Base-by-base conservation (phyloP, 108 stramenopile species). In the Aurantiochytrium sp. region DNA sequence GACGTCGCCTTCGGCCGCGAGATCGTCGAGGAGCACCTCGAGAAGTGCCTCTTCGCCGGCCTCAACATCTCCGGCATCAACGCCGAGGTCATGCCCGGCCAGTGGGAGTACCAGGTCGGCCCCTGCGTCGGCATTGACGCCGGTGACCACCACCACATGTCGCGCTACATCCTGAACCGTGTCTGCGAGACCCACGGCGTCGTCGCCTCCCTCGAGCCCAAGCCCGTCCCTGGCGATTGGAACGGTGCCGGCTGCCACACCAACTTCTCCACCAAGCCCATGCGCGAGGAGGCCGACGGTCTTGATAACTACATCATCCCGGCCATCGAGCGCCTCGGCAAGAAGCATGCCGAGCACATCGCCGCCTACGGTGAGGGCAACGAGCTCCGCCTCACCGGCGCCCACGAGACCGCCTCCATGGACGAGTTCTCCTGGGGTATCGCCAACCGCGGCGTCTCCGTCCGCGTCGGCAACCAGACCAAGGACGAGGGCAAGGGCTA, bases 1-100 rank as follows among this genome's bases (percentile, higher is more conserved):
- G 68, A 52, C 1, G 24, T 52, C 50, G 34, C 87, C 27, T 68
- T 87, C 68, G 87, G 87, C 59, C 96, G 98, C 85, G 91, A 90
- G 88, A 92, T 98, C 87, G 95, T 95, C 88, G 98, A 98, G 69
- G 92, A 97, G 22, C 90, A 93, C 90, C 97, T 97, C 97, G 93
- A 94, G 85, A 96, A 96, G 68, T 97, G 97, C 91, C 94, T 98
- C 42, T 97, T 96, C 87, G 96, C 97, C 15, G 96, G 96, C 54
- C 95, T 98, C 89, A 91, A 96, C 55, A 95, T 98, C 91, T 95
- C 94, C 36, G 98, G 98, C 65, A 96, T 95, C 88, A 98, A 98
- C 92, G 98, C 96, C 68, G 98, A 98, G 92, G 98, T 98, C 89
- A 97, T 98, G 97, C 97, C 97, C 68, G 98, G 98, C 87, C 98